Conservation (phyloP, 352 stramenopile genomes). For the Pythium diclinum region DNA sequence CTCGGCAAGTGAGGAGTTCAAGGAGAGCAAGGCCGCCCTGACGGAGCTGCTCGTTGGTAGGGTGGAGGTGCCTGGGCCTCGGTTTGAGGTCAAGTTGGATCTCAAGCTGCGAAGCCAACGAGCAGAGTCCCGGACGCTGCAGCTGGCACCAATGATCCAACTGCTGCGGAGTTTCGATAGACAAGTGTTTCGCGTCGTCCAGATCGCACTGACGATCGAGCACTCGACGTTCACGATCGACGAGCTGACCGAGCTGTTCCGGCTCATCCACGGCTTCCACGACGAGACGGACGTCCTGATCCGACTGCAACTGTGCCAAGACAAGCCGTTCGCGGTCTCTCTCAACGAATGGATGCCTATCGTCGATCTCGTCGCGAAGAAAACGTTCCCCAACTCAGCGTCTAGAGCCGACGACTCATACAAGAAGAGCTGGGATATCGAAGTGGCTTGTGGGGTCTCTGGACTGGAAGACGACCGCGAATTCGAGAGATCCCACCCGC, state of each 20-base stretch:
- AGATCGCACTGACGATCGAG: background rate
- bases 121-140: no score
- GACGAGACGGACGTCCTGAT: slow-evolving; percentile 8
- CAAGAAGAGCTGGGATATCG: slow-evolving; percentile 6
- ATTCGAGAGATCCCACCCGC: background rate
- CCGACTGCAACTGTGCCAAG: slow-evolving; percentile 6
- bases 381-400: background rate
- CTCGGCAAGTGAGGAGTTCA: no score
- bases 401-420: background rate
- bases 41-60: no score
- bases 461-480: slow-evolving; percentile 2
- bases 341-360: background rate
- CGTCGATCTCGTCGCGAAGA: slow-evolving; percentile 7
- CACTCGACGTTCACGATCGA: background rate
- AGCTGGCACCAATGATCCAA: background rate
- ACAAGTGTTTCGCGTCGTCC: background rate
- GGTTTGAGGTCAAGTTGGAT: no score
- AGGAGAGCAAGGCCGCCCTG: no score
- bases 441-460: background rate
- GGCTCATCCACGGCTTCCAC: background rate
- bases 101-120: no score
- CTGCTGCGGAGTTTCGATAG: background rate
- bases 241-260: background rate
- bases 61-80: no score
- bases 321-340: background rate